Conservation (phyloP, 2,329 filamentous ascomycete genomes). For the Colletotrichum sidae region DNA sequence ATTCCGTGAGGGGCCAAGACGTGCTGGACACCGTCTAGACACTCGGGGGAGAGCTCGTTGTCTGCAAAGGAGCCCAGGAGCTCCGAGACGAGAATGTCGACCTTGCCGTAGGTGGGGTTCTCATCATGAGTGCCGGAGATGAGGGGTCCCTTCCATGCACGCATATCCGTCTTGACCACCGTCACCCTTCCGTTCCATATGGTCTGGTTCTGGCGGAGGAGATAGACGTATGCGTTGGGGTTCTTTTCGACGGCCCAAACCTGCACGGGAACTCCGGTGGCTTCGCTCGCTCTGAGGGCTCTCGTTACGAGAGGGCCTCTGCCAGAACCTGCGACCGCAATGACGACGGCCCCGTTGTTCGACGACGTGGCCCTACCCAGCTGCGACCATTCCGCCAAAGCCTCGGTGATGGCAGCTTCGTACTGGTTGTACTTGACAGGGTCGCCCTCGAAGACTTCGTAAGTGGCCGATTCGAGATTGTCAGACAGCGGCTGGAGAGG, state of each 20-base stretch:
- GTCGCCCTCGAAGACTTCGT: slow-evolving; percentile 98
- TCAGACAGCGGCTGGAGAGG: slow-evolving; percentile 95
- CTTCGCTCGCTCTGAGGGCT: slow-evolving; percentile 82
- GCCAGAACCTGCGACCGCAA: slow-evolving; percentile 93
- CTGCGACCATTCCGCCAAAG: slow-evolving; percentile 81
- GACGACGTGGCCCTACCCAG: slow-evolving; percentile 81
- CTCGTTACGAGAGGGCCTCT: slow-evolving; percentile 92
- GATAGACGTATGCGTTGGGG: slow-evolving; percentile 93
- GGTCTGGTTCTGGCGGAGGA: slow-evolving; percentile 85
- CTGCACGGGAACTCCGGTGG: slow-evolving; percentile 81
- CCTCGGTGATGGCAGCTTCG: slow-evolving; percentile 83
- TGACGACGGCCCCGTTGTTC: slow-evolving; percentile 77
- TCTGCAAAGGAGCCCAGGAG: slow-evolving; percentile 95
- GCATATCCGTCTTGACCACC: slow-evolving; percentile 96
- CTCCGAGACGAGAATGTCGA: slow-evolving; percentile 95
- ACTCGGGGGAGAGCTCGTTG: slow-evolving; percentile 97
- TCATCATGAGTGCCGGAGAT: slow-evolving; percentile 55
- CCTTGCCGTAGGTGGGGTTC: slow-evolving; percentile 68
- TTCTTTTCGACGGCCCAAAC: slow-evolving; percentile 98
- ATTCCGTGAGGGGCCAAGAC: slow-evolving; percentile 87
- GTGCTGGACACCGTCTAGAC: slow-evolving; percentile 93
- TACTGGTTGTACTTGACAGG: slow-evolving; percentile 99
- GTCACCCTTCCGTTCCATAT: slow-evolving; percentile 86
- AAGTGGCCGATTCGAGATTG: slow-evolving; percentile 96
- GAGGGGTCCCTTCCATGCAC: slow-evolving; percentile 89